Conservation (phyloP, 169 alveolate genomes). For the Neospora caninum region DNA sequence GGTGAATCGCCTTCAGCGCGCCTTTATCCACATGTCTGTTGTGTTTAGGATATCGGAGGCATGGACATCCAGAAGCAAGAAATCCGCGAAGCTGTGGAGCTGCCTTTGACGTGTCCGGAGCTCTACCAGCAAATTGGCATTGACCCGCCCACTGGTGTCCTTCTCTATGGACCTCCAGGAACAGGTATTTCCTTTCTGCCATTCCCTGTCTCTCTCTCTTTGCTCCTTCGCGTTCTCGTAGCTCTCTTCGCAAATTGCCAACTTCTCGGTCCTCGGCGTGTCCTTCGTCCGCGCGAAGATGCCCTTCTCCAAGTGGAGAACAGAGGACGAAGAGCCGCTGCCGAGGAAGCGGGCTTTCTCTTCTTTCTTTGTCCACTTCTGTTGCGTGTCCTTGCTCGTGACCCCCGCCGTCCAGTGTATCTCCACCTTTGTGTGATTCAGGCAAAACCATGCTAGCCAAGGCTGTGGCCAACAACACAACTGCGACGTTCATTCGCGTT, state of each 20-base stretch:
- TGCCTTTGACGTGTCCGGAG: constrained; percentile 98
- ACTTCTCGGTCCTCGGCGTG: background rate
- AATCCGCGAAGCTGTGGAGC: constrained; percentile 98
- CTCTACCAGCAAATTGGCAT: constrained; percentile 98
- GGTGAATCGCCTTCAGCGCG: background rate
- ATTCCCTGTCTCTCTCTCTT: no score
- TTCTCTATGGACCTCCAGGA: constrained; percentile 46
- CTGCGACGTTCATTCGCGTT: constrained; percentile 91
- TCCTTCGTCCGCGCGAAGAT: no score
- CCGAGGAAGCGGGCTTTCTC: no score
- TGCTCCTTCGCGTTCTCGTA: background rate
- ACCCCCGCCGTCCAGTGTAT: background rate
- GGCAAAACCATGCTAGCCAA: constrained; percentile 71
- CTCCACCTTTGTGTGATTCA: background rate
- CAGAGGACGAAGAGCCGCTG: no score
- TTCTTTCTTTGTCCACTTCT: background rate
- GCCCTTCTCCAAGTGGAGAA: no score
- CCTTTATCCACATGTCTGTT: background rate
- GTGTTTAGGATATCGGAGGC: constrained; percentile 96
- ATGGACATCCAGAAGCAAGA: constrained; percentile 98
- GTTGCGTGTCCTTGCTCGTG: background rate
- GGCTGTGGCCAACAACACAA: constrained; percentile 99
- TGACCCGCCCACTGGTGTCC: constrained; percentile 94
- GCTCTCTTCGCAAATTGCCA: background rate
- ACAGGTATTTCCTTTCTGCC: background rate